Base-by-base conservation (phyloP, 129 eudicot genomes). In the Ambrosia artemisiifolia region DNA sequence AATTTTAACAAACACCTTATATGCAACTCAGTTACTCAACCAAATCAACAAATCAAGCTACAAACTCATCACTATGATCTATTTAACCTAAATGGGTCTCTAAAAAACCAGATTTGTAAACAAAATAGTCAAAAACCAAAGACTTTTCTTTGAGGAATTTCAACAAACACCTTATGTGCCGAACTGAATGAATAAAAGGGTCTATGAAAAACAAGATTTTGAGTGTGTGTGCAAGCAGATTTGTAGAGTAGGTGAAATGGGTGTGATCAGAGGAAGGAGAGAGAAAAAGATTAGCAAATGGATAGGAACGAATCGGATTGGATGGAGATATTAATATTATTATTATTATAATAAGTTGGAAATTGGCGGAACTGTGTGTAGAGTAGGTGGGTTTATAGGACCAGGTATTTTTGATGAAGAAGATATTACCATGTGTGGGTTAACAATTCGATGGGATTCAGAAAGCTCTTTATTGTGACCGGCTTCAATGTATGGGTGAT, bases 351-450 rank as follows among this genome's bases (percentile, higher is more conserved):
- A 24, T 24, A 24, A 62, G 33, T 50, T 51, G 19, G 54, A 65
- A 11, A 20, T 32, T 33, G 49, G 18, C 20, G 36, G 79, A 10
- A 30, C 47, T 51, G 64, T 59, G 73, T 56, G 24, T 44, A 44
- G 69, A 17, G 60, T 55, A 66, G 14, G 63, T 61, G 77, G 68
- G 46, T 48, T 66, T 36, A 18, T 10, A 35, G 80, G 48, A 75
- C 73, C 40, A 71, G 76, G 86, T 74, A 71, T 75, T 81, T 17
- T 13, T 8, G 64, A 78, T 73, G 70, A 17, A 67, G 65, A 20
- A 8, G 9, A n/a, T 48, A 28, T 8, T 4, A 81, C 42, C 83
- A 74, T 83, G 85, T 81, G 85, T 75, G 76, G 57, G 81, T 77
- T 43, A 74, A 7, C 49, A 7, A 55, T 7, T 80, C 24, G 56